Base-by-base conservation (phyloP, 139 green algal species). In the Asterochloris erici region DNA sequence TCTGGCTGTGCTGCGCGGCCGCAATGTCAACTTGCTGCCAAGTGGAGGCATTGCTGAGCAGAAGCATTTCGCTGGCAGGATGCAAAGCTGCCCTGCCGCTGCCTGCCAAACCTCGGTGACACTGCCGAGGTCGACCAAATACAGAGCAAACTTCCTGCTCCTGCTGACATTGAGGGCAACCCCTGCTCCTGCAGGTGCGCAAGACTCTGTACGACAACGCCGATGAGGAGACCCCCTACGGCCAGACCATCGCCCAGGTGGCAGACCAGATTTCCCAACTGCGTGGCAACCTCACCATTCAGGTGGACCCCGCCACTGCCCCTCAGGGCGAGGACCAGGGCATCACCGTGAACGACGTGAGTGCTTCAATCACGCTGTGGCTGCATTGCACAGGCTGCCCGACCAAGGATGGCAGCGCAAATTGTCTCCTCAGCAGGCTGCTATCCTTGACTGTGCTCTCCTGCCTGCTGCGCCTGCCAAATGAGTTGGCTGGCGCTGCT, bases 181-280 rank as follows among this genome's bases (percentile, higher is more conserved):
- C 19, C 21, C 19, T 26, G 26, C 19, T 16, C 28, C 14, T 68
- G 74, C 74, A 79, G 74, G 66, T 79, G 23, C 74, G 74, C n/a
- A 79, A 79, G 74, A 79, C 74, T 79, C 54, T 79, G 47, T 79
- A 68, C 21, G 74, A 79, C 23, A 71, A 28, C 29, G 74, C 27
- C 29, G 74, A 68, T 13, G 23, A 79, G 12, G 19, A 26, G 21
- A 79, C 74, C n/a, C 54, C 54, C 14, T 79, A 79, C 17, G 74
- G 74, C 27, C 23, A 47, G 47, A 79, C 11, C 19, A 24, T 79
- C 29, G 47, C 23, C 38, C 23, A 27, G 16, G 74, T 60, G 17
- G 74, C 28, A 13, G 23, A 68, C 47, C 23, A 54, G 27, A 19
- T 79, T 11, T 79, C 74, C 28, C 13, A 38, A 19, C 74, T 79